A percentile compares a stretch with the other conserved stretches of the same genome.
Evolutionary conservation across 2,329 filamentous ascomycete genomes (phyloP).

Genomic region (Thelonectria discophora): DNA sequence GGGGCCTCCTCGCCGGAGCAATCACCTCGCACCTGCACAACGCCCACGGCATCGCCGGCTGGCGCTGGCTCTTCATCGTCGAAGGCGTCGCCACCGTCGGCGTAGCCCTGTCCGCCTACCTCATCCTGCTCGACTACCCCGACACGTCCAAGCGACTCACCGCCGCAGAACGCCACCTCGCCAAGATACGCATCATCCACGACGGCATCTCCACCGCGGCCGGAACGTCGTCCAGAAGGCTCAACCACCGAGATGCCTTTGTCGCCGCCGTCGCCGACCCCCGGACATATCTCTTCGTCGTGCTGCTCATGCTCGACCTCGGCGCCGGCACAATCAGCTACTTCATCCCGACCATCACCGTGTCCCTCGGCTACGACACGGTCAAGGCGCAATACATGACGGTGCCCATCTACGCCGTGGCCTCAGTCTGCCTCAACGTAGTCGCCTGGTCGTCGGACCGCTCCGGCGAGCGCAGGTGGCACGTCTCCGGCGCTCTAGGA

Average conservation of each 20-base stretch:
- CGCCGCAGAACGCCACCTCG: slow-evolving; percentile 14
- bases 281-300: slow-evolving; percentile 55
- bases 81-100: slow-evolving; percentile 24
- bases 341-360: slow-evolving; percentile 62
- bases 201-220: slow-evolving; percentile 14
- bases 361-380: slow-evolving; percentile 56
- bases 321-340: slow-evolving; percentile 61
- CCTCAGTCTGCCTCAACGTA: slow-evolving; percentile 5
- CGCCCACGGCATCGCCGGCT: slow-evolving; percentile 23
- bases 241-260: slow-evolving; percentile 25
- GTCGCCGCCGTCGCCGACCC: slow-evolving; percentile 19
- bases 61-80: slow-evolving; percentile 29
- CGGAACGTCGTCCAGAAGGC: background rate
- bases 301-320: slow-evolving; percentile 58
- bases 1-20: slow-evolving; percentile 29
- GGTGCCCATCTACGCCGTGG: slow-evolving; percentile 14
- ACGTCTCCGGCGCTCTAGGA: slow-evolving; percentile 5
- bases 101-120: slow-evolving; percentile 15
- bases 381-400: slow-evolving; percentile 46
- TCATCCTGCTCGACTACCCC: slow-evolving; percentile 29
- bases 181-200: slow-evolving; percentile 16
- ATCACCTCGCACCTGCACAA: slow-evolving; percentile 26
- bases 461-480: slow-evolving; percentile 11
- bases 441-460: slow-evolving; percentile 24
- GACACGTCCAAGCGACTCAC: slow-evolving; percentile 17